These are phyloP conservation scores for Russula virescens DNA, from an alignment of 768 basidiomycete species.

Conservation along the genomic window DNA sequence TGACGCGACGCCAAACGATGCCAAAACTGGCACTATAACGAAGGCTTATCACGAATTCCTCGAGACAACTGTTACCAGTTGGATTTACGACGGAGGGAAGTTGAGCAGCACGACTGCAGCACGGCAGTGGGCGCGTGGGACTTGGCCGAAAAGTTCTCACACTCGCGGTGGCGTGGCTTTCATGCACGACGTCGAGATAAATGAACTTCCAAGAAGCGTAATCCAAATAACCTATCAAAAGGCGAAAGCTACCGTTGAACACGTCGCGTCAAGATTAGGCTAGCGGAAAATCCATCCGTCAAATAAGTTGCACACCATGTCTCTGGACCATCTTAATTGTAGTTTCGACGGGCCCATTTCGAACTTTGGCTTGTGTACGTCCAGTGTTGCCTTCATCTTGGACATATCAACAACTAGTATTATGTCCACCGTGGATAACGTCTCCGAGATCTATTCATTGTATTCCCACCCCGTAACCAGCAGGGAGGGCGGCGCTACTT, in stretches of 20 bases:
- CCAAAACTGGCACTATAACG: neutral
- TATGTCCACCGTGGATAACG: constrained; percentile 16
- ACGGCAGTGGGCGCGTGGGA: too few relatives aligned
- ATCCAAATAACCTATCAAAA: too few relatives aligned
- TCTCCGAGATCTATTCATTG: constrained; percentile 23
- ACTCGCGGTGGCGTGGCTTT: too few relatives aligned
- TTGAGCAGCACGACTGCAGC: too few relatives aligned
- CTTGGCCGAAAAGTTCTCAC: too few relatives aligned
- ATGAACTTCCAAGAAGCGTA: too few relatives aligned
- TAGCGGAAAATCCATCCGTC: too few relatives aligned
- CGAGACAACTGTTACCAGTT: neutral
- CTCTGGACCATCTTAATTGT: neutral
- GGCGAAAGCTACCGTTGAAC: too few relatives aligned
- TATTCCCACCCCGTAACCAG: constrained; percentile 19
- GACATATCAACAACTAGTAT: neutral
- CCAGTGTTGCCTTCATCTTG: neutral
- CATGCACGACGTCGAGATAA: too few relatives aligned
- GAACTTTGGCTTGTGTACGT: neutral
- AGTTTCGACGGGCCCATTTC: neutral
- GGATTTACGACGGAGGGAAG: neutral
- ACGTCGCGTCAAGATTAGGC: too few relatives aligned
- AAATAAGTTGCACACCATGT: neutral
- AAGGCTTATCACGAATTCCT: neutral
- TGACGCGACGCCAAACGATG: neutral
- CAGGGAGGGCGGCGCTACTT: neutral